Evolutionary conservation across 208 protist species (phyloP).

Genomic region (Leishmania lainsoni): DNA sequence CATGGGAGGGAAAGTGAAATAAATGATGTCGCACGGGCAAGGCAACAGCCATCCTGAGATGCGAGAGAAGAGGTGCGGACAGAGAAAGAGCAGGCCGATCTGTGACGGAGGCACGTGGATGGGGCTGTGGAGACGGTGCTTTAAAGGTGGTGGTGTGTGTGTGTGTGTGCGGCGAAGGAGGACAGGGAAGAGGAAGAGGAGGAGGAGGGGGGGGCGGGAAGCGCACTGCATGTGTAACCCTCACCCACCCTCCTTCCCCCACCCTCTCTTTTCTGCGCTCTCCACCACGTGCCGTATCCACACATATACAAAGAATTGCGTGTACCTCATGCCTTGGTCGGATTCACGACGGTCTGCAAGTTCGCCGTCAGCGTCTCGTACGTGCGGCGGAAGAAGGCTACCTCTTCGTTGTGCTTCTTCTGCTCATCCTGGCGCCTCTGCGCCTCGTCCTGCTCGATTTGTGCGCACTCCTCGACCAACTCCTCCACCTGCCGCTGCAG

Average conservation of each 20-base stretch:
- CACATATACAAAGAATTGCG: neutral
- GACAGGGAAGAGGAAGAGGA: constrained; percentile 9
- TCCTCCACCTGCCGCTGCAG: constrained; percentile 91
- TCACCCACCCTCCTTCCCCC: neutral
- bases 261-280: neutral
- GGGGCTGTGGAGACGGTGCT: neutral
- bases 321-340: constrained; percentile 59
- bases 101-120: neutral
- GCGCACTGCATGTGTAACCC: neutral
- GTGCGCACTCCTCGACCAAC: constrained; percentile 65
- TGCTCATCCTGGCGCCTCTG: constrained; percentile 92
- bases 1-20: neutral
- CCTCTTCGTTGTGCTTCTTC: constrained; percentile 97
- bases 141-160: neutral
- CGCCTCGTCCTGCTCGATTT: constrained; percentile 91
- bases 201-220: neutral
- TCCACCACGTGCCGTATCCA: neutral
- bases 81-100: neutral
- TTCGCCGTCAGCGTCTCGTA: constrained; percentile 95
- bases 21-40: neutral
- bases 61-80: neutral
- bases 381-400: constrained; percentile 95
- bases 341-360: constrained; percentile 89
- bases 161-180: neutral
- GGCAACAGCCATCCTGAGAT: neutral